phyloP scores from a whole-genome alignment of 805 yeast species.

The Scheffersomyces stipitis region DNA sequence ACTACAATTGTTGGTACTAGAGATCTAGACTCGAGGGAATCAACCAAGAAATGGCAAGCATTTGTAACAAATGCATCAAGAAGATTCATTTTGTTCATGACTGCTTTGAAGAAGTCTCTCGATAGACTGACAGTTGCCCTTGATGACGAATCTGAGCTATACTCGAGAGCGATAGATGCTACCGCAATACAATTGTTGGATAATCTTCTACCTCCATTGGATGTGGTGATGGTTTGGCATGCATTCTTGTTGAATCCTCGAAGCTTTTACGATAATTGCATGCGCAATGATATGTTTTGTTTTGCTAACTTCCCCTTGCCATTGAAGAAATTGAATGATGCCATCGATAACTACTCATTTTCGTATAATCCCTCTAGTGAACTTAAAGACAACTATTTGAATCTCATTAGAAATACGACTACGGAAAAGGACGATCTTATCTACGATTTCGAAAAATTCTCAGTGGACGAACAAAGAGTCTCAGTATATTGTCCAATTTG shows the following conservation, averaged over 20 bases:
- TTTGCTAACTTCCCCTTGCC: constrained; percentile 13
- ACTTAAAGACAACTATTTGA: neutral
- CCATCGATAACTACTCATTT: constrained; percentile 9
- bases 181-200: constrained; percentile 1
- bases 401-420: constrained; percentile 1
- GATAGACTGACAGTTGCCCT: neutral
- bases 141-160: neutral
- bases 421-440: neutral
- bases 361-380: constrained; percentile 3
- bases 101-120: constrained; percentile 8
- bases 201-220: constrained; percentile 17
- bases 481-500: constrained; percentile 16
- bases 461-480: constrained; percentile 6
- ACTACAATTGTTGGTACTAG: constrained; percentile 2
- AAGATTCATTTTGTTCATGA: constrained; percentile 15
- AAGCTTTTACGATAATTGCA: constrained; percentile 12
- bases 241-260: constrained; percentile 18
- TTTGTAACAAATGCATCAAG: constrained; percentile 16
- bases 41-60: constrained; percentile 13
- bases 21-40: neutral
- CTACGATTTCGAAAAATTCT: constrained; percentile 1
- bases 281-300: constrained; percentile 8
- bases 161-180: neutral
- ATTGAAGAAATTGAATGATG: constrained; percentile 2
- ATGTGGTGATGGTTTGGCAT: constrained; percentile 24